Percentiles rank a stretch among this genome's conserved stretches.
These are phyloP conservation scores for Sugiyamaella xylanicola DNA, from an alignment of 1,139 yeast genomes.

Conservation along the genomic window DNA sequence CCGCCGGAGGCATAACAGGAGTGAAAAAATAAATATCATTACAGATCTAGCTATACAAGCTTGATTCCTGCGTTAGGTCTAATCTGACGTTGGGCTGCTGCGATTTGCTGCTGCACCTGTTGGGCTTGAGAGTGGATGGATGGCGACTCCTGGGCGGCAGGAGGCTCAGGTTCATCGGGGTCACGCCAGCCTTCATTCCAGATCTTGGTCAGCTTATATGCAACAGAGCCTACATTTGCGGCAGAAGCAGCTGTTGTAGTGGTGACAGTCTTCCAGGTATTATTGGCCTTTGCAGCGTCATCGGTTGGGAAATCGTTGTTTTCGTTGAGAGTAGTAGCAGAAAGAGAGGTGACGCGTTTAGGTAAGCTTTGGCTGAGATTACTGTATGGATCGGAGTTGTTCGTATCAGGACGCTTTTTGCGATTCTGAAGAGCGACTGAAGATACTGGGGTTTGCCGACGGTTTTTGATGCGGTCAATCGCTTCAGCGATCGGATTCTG, in stretches of 20 bases:
- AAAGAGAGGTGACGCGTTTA: slow-evolving; percentile 29
- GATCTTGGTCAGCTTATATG: slow-evolving; percentile 26
- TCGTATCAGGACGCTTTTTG: slow-evolving; percentile 7
- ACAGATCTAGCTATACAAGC: slow-evolving; percentile 4
- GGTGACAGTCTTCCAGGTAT: slow-evolving; percentile 22
- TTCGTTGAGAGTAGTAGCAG: slow-evolving; percentile 29
- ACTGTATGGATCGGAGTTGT: slow-evolving; percentile 20
- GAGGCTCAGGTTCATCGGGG: slow-evolving; percentile 25
- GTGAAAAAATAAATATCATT: neutral
- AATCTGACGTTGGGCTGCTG: slow-evolving; percentile 30
- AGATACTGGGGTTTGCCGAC: slow-evolving; percentile 20
- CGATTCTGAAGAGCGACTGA: slow-evolving; percentile 8
- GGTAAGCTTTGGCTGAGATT: slow-evolving; percentile 32
- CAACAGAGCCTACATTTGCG: slow-evolving; percentile 26
- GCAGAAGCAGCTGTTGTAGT: slow-evolving; percentile 27
- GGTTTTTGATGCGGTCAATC: slow-evolving; percentile 47
- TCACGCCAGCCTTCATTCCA: slow-evolving; percentile 33
- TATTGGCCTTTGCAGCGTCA: neutral
- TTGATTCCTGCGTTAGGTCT: slow-evolving; percentile 42
- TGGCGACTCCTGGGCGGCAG: slow-evolving; percentile 18
- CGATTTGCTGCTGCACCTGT: slow-evolving; percentile 30
- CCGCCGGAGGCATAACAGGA: neutral
- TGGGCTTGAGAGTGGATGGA: slow-evolving; percentile 31
- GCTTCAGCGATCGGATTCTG: slow-evolving; percentile 69
- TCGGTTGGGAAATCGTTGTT: slow-evolving; percentile 7